Evolutionary conservation across 257 asterid genomes (phyloP).

Genomic region (Anisodus acutangulus): DNA sequence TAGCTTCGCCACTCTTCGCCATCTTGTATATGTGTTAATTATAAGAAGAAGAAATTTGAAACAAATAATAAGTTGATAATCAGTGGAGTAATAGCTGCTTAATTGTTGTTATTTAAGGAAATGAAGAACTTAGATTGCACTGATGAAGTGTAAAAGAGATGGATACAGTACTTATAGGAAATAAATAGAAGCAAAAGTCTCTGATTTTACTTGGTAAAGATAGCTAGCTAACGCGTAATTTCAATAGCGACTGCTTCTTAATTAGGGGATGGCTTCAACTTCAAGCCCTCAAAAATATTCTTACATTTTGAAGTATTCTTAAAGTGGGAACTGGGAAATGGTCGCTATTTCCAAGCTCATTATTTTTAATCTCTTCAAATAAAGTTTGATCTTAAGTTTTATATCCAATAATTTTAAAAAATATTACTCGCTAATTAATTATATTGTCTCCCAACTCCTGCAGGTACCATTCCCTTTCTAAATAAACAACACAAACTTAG

Average conservation of each 20-base stretch:
- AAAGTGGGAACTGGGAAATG: neutral
- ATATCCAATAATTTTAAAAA: neutral
- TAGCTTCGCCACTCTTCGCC: conserved; percentile 3
- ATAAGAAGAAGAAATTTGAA: neutral
- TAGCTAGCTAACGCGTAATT: neutral
- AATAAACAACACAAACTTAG: too few relatives aligned
- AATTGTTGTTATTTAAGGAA: neutral
- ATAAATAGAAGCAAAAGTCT: neutral
- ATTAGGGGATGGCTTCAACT: neutral
- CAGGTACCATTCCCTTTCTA: too few relatives aligned
- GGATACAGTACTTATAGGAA: neutral
- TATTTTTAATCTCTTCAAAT: neutral
- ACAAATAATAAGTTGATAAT: neutral
- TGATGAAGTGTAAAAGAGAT: neutral
- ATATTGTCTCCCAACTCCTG: neutral
- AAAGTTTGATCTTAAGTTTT: neutral
- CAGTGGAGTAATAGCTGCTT: neutral
- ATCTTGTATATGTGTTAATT: neutral
- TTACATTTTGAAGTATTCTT: neutral
- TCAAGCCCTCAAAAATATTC: neutral
- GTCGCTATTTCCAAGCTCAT: neutral
- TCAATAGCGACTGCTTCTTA: conserved; percentile 10
- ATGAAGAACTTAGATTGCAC: neutral
- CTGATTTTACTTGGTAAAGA: neutral
- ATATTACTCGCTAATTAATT: neutral